Evolutionary conservation across 768 basidiomycete species (phyloP), one percentile per base, ranked within the genome.

Genomic region (Termitomyces sp.): DNA sequence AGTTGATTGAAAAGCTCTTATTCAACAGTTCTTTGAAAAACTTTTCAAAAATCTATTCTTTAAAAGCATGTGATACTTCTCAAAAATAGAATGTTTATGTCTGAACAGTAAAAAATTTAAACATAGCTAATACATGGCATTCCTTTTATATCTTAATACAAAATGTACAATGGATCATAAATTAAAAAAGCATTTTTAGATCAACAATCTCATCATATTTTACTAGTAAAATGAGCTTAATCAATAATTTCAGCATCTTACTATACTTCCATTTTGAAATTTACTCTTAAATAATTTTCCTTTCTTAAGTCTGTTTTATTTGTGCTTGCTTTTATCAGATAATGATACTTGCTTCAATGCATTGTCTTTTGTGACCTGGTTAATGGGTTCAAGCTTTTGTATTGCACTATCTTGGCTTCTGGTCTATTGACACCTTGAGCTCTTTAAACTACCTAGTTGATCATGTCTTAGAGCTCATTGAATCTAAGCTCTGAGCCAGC

Each of bases 61-160:
- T 21, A 0, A 25, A 25, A 1, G 25, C 43, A 1, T 12, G 25
- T 5, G 41, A 23, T 0, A 46, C 54, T 12, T 55, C 37, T 3
- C 54, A 25, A 0, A 40, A 12, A n/a, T 59, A 56, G 16, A 56
- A 59, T 0, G n/a, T 40, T 21, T 41, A 51, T 4, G 59, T 54
- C 0, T n/a, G 2, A 0, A 29, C 12, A 1, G 48, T 56, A 6
- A 59, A n/a, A 11, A 48, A 55, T 14, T 50, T 21, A 0, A 35
- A 57, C 0, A 57, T 4, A 10, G 46, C 57, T 3, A 58, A 6
- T 1, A 58, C 50, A 1, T 41, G 34, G 2, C 51, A 16, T 12
- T 45, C 34, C 6, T 27, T 25, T 14, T 58, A 35, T 58, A 58
- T n/a, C 25, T 53, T 58, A 3, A 68, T 54, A 42, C 66, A 70